Base-by-base conservation (phyloP, 768 basidiomycete species). In the Leccinum pellstonianum region DNA sequence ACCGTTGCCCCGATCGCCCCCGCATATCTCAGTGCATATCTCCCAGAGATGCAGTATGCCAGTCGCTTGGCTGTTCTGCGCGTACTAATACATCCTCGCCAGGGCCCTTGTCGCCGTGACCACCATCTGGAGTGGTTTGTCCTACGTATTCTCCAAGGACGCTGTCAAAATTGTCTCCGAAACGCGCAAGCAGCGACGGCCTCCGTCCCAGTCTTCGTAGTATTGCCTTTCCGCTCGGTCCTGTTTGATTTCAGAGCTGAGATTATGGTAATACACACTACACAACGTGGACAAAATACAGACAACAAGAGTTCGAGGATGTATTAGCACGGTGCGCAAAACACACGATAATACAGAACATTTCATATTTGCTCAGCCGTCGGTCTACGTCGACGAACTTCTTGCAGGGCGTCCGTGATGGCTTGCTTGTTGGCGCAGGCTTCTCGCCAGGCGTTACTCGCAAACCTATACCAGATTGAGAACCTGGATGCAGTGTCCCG, bases 41-140 rank as follows among this genome's bases (percentile, higher is more conserved):
- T 98, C 11, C 80, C 80, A 51, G 84, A 81, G 11, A 77, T 95
- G 57, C 93, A 95, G 93, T 93, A 72, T 65, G 92, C 81, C 50
- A 3, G 4, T 50, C 33, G 11, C 38, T 52, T 38, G 37, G 12
- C n/a, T 17, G 46, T 41, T 27, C n/a, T 51, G 5, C 50, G 3
- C 21, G 29, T 27, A 23, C 49, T 63, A 14, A 68, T 38, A n/a
- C 15, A 4, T 55, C 31, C 33, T 59, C 35, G 15, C 50, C 57
- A 98, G 96, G 69, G 90, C 82, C 83, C 79, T 87, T 0, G 96
- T 98, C 1, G 96, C 90, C 0, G 83, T 83, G 4, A 97, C 96
- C 7, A 99, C 96, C 1, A 77, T 98, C 27, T 93, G 90, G 88
- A 95, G 93, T 64, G 96, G 96, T 11, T 68, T 90, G 51, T 91